Evolutionary conservation across 352 stramenopile genomes (phyloP).

Genomic region (Phytophthora megakarya): DNA sequence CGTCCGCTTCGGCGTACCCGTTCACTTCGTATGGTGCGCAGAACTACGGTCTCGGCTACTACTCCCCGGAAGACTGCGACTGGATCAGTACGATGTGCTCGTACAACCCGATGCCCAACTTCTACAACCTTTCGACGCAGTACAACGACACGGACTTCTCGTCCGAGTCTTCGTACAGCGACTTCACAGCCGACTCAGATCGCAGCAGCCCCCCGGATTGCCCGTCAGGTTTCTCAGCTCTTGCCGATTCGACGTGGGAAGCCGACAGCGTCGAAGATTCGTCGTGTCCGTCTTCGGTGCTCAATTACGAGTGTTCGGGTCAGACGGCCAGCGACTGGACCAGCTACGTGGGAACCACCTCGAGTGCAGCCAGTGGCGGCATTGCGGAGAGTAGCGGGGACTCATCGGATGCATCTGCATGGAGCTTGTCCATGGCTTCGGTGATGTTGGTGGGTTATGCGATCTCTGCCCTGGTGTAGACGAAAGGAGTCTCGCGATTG

Average conservation of each 20-base stretch:
- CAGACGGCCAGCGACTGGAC: slow-evolving; percentile 59
- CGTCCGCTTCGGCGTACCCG: slow-evolving; percentile 55
- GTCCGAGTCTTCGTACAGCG: slow-evolving; percentile 38
- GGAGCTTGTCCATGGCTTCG: slow-evolving; percentile 21
- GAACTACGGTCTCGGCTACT: slow-evolving; percentile 91
- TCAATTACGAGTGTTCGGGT: slow-evolving; percentile 49
- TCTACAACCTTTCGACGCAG: slow-evolving; percentile 56
- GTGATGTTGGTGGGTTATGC: slow-evolving; percentile 12
- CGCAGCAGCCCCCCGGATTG: slow-evolving; percentile 32
- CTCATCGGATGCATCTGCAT: slow-evolving; percentile 25
- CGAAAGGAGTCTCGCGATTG: background rate
- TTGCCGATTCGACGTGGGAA: slow-evolving; percentile 41
- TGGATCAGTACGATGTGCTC: slow-evolving; percentile 53
- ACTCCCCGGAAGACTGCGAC: slow-evolving; percentile 71
- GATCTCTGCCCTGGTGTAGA: slow-evolving; percentile 18
- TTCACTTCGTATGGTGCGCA: slow-evolving; percentile 75
- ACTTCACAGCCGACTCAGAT: slow-evolving; percentile 38
- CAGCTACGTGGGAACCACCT: slow-evolving; percentile 36
- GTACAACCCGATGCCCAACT: slow-evolving; percentile 85
- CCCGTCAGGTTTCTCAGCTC: slow-evolving; percentile 34
- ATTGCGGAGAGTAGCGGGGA: slow-evolving; percentile 27
- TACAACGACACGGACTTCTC: slow-evolving; percentile 65
- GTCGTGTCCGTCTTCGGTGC: slow-evolving; percentile 38
- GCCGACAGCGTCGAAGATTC: slow-evolving; percentile 32
- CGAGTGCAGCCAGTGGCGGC: slow-evolving; percentile 32